These are phyloP conservation scores for Pelargonium fulgidum DNA, from an alignment of 441 rosid species.

Conservation along the genomic window DNA sequence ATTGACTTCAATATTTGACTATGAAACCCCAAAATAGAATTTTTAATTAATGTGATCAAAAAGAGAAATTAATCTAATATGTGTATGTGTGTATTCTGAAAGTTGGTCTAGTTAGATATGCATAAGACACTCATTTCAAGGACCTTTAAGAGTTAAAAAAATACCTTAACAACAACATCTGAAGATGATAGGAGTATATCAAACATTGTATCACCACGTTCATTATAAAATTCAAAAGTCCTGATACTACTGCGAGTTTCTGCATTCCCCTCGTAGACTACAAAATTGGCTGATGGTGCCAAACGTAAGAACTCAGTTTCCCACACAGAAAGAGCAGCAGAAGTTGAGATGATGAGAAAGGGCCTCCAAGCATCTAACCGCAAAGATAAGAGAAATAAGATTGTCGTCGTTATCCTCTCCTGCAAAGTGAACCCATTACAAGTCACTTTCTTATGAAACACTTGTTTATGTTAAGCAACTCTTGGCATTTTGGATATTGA, in stretches of 20 bases:
- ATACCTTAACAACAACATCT: conserved; percentile 46
- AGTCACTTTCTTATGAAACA: not conserved
- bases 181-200: conserved; percentile 44
- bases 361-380: conserved; percentile 28
- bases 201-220: conserved; percentile 38
- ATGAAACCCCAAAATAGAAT: not conserved
- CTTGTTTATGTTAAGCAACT: not conserved
- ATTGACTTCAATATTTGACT: not conserved
- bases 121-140: not conserved
- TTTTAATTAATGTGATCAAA: not conserved
- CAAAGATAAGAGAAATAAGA: conserved; percentile 37
- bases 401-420: conserved; percentile 40
- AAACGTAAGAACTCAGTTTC: conserved; percentile 39
- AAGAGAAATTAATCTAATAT: not conserved
- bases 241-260: conserved; percentile 33
- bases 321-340: conserved; percentile 39
- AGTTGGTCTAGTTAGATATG: not conserved
- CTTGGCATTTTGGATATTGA: not conserved
- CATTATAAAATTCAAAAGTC: conserved; percentile 35
- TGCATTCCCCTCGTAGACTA: conserved; percentile 40
- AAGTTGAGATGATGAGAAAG: conserved; percentile 44
- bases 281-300: conserved; percentile 34
- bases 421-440: conserved; percentile 23
- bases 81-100: not conserved
- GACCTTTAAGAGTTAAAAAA: not conserved